A percentile compares a stretch with the other conserved stretches of the same genome.
These are phyloP conservation scores for Dendrobium huoshanense DNA, from an alignment of 106 monocot genomes.

Conservation along the genomic window DNA sequence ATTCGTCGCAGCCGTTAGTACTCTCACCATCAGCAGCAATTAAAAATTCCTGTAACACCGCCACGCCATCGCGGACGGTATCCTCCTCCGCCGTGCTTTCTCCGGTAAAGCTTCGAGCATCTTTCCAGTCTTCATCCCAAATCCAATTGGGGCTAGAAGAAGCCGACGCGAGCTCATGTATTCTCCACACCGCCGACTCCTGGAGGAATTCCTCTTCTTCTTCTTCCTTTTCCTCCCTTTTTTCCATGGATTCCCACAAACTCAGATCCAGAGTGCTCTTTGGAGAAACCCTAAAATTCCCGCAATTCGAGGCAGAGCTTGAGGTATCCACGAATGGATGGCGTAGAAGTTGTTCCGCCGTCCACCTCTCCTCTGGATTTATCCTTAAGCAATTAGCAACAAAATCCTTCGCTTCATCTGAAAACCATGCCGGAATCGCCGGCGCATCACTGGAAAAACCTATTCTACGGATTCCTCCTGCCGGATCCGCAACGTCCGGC, in stretches of 20 bases:
- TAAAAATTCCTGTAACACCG: neutral
- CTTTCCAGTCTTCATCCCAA: constrained; percentile 23
- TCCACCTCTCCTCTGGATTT: constrained; percentile 35
- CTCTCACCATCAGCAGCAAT: neutral
- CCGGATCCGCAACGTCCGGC: constrained; percentile 19
- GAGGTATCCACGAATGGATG: constrained; percentile 41
- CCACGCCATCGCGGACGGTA: neutral
- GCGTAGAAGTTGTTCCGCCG: constrained; percentile 38
- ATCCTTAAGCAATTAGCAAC: constrained; percentile 32
- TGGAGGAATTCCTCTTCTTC: neutral
- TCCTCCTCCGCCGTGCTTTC: neutral
- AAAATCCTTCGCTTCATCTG: constrained; percentile 38
- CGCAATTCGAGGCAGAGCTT: neutral
- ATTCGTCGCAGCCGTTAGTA: neutral
- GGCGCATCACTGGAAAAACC: constrained; percentile 35
- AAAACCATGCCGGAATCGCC: constrained; percentile 18
- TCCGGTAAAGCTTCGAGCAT: neutral
- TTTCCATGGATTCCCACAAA: constrained; percentile 46
- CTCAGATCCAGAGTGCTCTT: constrained; percentile 56
- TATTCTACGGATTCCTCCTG: constrained; percentile 31
- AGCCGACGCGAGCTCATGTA: constrained; percentile 2
- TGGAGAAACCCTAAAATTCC: constrained; percentile 34
- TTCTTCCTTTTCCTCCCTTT: constrained; percentile 18
- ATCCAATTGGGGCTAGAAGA: constrained; percentile 19
- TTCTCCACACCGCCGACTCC: neutral